A percentile compares a stretch with the other conserved stretches of the same genome.
These are phyloP conservation scores for Rhizopus sp. DNA, from an alignment of 371 early-diverging fungal species.

Conservation along the genomic window DNA sequence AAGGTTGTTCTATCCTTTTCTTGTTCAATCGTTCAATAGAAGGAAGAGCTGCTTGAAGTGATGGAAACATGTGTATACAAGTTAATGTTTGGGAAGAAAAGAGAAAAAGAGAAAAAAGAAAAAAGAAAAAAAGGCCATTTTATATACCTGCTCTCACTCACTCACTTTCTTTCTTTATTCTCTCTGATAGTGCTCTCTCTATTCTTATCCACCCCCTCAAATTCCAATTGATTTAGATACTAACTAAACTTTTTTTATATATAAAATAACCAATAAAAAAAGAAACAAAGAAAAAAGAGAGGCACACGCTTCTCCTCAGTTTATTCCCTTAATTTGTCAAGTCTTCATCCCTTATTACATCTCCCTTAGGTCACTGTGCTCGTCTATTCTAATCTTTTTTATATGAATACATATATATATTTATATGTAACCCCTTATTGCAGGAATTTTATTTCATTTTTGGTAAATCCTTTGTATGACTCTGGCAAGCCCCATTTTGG, in stretches of 20 bases:
- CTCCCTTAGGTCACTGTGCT: no score
- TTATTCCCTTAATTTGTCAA: no score
- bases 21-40: constrained; percentile 24
- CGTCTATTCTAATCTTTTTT: no score
- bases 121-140: constrained; percentile 4
- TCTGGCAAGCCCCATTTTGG: no score
- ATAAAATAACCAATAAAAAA: no score
- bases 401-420: no score
- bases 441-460: no score
- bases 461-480: no score
- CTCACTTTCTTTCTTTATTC: not conserved
- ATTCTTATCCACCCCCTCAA: constrained; percentile 21
- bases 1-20: not conserved
- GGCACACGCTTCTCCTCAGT: no score
- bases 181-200: constrained; percentile 13
- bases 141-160: not conserved
- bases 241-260: constrained; percentile 16
- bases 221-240: constrained; percentile 48
- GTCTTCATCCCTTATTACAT: no score
- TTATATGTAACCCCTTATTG: no score
- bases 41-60: constrained; percentile 26
- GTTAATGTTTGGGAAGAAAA: not conserved
- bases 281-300: no score
- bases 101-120: constrained; percentile 12
- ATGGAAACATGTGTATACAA: constrained; percentile 21